These are phyloP conservation scores for Tilletiaria anomala DNA, from an alignment of 1,284 basidiomycete species.

Conservation along the genomic window DNA sequence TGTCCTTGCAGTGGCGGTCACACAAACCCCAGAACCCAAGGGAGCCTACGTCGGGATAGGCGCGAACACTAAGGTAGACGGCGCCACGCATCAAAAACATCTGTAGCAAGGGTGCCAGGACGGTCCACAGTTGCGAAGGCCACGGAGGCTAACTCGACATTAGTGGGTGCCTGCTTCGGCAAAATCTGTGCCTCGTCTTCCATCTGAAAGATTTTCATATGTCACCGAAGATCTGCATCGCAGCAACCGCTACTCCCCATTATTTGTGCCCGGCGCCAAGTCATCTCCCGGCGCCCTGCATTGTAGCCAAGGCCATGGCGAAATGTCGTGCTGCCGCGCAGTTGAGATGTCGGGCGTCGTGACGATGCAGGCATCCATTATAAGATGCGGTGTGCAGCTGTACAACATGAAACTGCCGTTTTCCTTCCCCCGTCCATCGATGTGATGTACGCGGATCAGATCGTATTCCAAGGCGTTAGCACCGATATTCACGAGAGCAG, in stretches of 20 bases:
- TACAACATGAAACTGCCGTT: constrained; percentile 61
- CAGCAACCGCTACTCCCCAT: constrained; percentile 55
- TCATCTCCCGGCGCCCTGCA: constrained; percentile 67
- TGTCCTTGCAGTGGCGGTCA: constrained; percentile 45
- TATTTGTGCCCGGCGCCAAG: constrained; percentile 60
- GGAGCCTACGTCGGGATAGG: constrained; percentile 57
- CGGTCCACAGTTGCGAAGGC: constrained; percentile 41
- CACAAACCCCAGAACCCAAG: constrained; percentile 50
- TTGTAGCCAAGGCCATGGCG: constrained; percentile 67
- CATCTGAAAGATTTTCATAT: not conserved
- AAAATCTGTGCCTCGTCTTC: not conserved
- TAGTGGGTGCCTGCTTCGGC: constrained; percentile 39
- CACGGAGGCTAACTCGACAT: constrained; percentile 55
- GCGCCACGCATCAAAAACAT: constrained; percentile 44
- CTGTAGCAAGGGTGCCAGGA: constrained; percentile 55
- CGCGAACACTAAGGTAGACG: constrained; percentile 43
- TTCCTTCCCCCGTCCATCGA: constrained; percentile 65
- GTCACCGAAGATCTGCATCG: not conserved
- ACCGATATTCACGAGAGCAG: constrained; percentile 58
- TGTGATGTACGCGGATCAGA: constrained; percentile 56
- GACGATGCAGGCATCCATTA: constrained; percentile 57
- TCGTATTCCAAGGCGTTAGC: constrained; percentile 58
- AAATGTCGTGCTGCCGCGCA: constrained; percentile 57
- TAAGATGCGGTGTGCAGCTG: constrained; percentile 60
- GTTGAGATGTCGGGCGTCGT: constrained; percentile 64